Evolutionary conservation across 257 asterid species (phyloP).

Genomic region (Nicotiana attenuata): DNA sequence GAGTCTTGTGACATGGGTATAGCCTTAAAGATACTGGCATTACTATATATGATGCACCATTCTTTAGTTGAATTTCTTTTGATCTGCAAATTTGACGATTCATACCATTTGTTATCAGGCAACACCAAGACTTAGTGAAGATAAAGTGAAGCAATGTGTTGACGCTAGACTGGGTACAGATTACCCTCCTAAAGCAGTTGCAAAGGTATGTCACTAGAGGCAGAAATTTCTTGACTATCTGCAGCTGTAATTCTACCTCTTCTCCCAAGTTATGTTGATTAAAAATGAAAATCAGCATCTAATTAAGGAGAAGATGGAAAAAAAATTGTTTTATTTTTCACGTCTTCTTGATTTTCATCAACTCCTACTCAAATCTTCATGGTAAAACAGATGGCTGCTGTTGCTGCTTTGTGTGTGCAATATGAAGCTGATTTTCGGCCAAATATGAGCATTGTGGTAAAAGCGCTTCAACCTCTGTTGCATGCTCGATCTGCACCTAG

Average conservation of each 20-base stretch:
- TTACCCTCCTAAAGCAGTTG: slow-evolving; percentile 76
- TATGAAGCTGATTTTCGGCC: slow-evolving; percentile 76
- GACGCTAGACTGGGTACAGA: slow-evolving; percentile 52
- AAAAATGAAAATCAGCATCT: background rate
- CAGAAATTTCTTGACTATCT: background rate
- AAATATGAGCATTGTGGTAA: slow-evolving; percentile 28
- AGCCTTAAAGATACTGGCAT: background rate
- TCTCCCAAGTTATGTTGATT: background rate
- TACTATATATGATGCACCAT: background rate
- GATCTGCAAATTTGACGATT: background rate
- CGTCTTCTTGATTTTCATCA: background rate
- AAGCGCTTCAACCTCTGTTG: slow-evolving; percentile 74
- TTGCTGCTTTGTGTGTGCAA: slow-evolving; percentile 75
- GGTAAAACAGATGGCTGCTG: slow-evolving; percentile 69
- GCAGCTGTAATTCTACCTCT: background rate
- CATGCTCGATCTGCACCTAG: slow-evolving; percentile 51
- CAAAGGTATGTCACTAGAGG: slow-evolving; percentile 41
- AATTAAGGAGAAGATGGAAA: background rate
- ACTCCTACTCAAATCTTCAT: background rate
- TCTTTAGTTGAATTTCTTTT: background rate
- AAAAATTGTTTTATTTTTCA: background rate
- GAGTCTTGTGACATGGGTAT: slow-evolving; percentile 82
- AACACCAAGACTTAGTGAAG: slow-evolving; percentile 70
- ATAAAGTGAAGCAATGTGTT: slow-evolving; percentile 67
- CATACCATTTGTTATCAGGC: slow-evolving; percentile 40